Evolutionary conservation across 2,329 filamentous ascomycete genomes (phyloP), one percentile per base, ranked within the genome.

Genomic region (Ceratocystis huliohia): DNA sequence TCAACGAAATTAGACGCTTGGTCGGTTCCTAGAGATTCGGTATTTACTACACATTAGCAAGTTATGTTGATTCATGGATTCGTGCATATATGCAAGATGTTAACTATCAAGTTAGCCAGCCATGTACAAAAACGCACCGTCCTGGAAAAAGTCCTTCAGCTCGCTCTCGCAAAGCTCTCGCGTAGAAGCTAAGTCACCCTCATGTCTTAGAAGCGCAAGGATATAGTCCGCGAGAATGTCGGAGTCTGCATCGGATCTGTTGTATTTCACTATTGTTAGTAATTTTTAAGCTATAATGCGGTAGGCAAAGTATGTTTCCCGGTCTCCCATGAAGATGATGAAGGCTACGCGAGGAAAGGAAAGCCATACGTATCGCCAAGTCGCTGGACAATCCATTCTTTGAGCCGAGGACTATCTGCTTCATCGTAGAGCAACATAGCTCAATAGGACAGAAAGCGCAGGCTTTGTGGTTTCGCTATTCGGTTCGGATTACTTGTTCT

Each of bases 171-270:
- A 91, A 64, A 88, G 82, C 71, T 81, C 78, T 72, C 84, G 82
- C 65, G 91, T 85, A 22, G 82, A 79, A n/a, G 81, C 79, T 50
- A 81, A 77, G 63, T 84, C 80, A 69, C 86, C 87, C 69, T 88
- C 85, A 65, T 69, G 70, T 69, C 84, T 83, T 59, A 93, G 77
- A 22, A 94, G 81, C 5, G 88, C 89, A 69, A 92, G 80, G n/a
- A 93, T 87, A 73, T 92, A 94, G 71, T 94, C 89, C 61, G 88
- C 89, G 2, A 94, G 84, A 4, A 93, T 88, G 72, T 91, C 89
- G 41, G 86, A 83, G 73, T 94, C 89, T 63, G 88, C 88, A 72
- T 92, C 88, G 33, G 88, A 89, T 65, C 88, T 90, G 56, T 48
- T 30, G 44, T 37, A 44, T 15, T 61, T 45, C 3, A 13, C 10